phyloP scores from a whole-genome alignment of 2,329 filamentous ascomycete species.

The Alternaria tenuissima region DNA sequence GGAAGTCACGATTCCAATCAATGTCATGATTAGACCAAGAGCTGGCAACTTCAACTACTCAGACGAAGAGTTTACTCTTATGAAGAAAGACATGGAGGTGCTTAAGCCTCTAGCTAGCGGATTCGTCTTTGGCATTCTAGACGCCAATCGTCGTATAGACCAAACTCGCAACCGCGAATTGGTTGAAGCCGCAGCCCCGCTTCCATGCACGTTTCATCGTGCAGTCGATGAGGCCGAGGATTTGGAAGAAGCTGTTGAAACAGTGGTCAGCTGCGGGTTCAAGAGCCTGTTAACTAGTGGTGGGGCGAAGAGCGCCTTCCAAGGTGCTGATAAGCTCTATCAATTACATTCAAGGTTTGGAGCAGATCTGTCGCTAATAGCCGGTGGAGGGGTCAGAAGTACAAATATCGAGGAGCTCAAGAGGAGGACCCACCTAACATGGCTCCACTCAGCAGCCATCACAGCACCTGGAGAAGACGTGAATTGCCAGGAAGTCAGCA shows the following conservation, averaged over 20 bases:
- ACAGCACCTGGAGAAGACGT: constrained; percentile 42
- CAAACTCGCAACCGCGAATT: constrained; percentile 52
- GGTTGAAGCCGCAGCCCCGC: constrained; percentile 52
- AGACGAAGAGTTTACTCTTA: constrained; percentile 51
- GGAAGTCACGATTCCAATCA: constrained; percentile 52
- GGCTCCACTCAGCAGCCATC: constrained; percentile 58
- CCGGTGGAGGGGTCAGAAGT: constrained; percentile 61
- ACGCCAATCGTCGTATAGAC: constrained; percentile 49
- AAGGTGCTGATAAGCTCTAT: constrained; percentile 48
- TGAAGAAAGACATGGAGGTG: constrained; percentile 52
- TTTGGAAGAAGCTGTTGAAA: constrained; percentile 43
- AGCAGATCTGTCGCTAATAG: constrained; percentile 55
- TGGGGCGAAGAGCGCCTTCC: constrained; percentile 43
- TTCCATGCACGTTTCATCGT: constrained; percentile 64
- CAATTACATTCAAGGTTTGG: constrained; percentile 39
- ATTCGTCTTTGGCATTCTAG: constrained; percentile 63
- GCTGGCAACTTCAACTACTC: constrained; percentile 57
- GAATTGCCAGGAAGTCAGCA: constrained; percentile 39
- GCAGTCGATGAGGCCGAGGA: constrained; percentile 59
- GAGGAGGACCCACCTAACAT: constrained; percentile 38
- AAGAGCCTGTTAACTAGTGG: constrained; percentile 60
- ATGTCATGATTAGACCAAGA: constrained; percentile 64
- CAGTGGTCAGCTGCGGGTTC: constrained; percentile 57
- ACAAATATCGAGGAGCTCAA: constrained; percentile 52
- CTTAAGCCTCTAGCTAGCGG: constrained; percentile 55